phyloP scores from a whole-genome alignment of 129 eudicot species.

The Pulicaria dysenterica region DNA sequence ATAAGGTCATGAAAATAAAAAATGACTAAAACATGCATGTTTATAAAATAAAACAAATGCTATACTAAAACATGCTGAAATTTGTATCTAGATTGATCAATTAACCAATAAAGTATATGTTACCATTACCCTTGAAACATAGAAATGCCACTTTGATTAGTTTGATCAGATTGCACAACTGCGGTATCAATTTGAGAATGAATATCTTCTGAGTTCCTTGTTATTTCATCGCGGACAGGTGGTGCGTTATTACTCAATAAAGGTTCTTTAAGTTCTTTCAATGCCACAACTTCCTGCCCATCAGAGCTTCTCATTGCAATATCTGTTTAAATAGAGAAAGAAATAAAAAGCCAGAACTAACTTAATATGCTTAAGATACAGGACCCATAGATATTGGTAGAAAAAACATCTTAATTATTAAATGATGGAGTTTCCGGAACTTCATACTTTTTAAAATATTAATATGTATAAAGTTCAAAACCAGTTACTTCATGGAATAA shows the following conservation, averaged over 20 bases:
- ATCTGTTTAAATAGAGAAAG: slow-evolving; percentile 15
- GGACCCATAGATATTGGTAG: background rate
- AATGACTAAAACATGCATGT: background rate
- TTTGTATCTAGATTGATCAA: slow-evolving; percentile 5
- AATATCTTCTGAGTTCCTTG: slow-evolving; percentile 39
- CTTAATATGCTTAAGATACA: background rate
- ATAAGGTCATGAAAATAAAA: background rate
- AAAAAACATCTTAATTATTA: slow-evolving; percentile 23
- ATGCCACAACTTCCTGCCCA: slow-evolving; percentile 52
- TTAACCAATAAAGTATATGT: background rate
- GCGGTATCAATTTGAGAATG: slow-evolving; percentile 40
- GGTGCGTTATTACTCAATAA: slow-evolving; percentile 47
- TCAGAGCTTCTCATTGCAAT: slow-evolving; percentile 30
- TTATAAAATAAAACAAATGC: background rate
- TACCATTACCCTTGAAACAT: slow-evolving; percentile 83
- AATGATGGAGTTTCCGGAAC: background rate
- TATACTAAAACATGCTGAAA: background rate
- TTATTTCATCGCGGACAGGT: slow-evolving; percentile 46
- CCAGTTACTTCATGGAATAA: slow-evolving; percentile 4
- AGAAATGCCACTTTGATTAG: slow-evolving; percentile 59
- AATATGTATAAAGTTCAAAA: background rate
- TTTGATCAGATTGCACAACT: slow-evolving; percentile 45
- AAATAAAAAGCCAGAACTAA: background rate
- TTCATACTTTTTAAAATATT: background rate
- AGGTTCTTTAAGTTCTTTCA: slow-evolving; percentile 39